Percentiles rank a stretch among this genome's conserved stretches.
These are phyloP conservation scores for Pyrus communis DNA, from an alignment of 306 rosid genomes.

Conservation along the genomic window DNA sequence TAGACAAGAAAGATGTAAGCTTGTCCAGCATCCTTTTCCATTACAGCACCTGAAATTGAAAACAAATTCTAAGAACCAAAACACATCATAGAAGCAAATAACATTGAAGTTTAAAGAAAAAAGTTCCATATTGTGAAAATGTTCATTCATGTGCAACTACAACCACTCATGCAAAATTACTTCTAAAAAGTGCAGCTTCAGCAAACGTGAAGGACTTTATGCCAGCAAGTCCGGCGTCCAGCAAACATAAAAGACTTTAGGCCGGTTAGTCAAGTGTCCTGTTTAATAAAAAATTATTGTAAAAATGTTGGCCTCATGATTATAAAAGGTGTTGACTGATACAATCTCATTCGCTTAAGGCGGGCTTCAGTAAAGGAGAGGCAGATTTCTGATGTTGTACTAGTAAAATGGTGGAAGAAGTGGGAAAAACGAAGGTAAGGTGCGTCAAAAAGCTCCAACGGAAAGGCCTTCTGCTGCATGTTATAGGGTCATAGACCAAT, in stretches of 20 bases:
- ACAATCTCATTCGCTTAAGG: not conserved
- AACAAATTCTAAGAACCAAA: not conserved
- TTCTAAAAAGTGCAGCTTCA: not conserved
- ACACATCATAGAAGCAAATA: slow-evolving; percentile 6
- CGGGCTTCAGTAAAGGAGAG: not conserved
- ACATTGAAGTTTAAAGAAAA: not conserved
- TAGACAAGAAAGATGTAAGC: slow-evolving; percentile 64
- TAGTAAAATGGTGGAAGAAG: not conserved
- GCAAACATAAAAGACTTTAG: not conserved
- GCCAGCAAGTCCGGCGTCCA: not conserved
- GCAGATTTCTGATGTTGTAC: not conserved
- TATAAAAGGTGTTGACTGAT: not conserved
- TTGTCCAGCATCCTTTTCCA: slow-evolving; percentile 54
- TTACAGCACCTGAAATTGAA: slow-evolving; percentile 49
- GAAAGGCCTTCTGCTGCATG: not conserved
- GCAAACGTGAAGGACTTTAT: not conserved
- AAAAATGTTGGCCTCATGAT: not conserved
- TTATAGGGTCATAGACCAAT: not conserved
- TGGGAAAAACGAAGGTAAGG: not conserved
- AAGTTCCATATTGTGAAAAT: not conserved
- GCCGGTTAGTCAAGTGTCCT: not conserved
- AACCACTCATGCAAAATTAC: not conserved
- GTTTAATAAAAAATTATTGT: not conserved
- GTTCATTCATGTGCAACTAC: not conserved
- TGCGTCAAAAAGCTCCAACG: not conserved